A percentile compares a stretch with the other conserved stretches of the same genome.
These are phyloP conservation scores for Fraxinus angustifolia DNA, from an alignment of 305 asterid genomes.

Conservation along the genomic window DNA sequence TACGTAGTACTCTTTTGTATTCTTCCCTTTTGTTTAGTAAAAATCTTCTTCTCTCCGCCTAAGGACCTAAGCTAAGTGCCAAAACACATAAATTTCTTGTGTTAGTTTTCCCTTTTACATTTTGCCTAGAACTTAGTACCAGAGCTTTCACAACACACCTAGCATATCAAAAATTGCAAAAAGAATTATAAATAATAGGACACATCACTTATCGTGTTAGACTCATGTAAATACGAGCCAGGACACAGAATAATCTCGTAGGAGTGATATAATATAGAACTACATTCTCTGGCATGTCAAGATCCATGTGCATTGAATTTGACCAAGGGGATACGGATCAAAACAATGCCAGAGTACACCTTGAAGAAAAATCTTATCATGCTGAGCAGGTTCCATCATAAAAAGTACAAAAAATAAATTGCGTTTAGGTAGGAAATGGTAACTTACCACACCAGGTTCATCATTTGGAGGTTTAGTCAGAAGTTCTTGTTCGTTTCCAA, in stretches of 20 bases:
- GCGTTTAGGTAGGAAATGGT: neutral
- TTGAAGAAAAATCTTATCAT: neutral
- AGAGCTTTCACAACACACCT: neutral
- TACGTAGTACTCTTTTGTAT: neutral
- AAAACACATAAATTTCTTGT: neutral
- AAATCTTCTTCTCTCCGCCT: neutral
- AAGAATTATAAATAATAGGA: neutral
- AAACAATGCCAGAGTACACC: constrained; percentile 16
- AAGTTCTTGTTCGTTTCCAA: constrained; percentile 45
- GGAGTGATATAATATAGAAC: neutral
- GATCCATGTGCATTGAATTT: constrained; percentile 32
- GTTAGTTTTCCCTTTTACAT: constrained; percentile 7
- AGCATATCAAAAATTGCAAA: neutral
- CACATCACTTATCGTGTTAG: neutral
- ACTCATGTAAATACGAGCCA: neutral
- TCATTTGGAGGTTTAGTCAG: constrained; percentile 18
- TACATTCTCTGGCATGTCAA: constrained; percentile 18
- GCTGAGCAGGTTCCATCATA: neutral
- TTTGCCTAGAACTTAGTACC: neutral
- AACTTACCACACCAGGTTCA: constrained; percentile 20
- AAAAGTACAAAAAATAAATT: neutral
- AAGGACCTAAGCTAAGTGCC: neutral
- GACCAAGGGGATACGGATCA: constrained; percentile 44
- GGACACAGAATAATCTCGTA: neutral
- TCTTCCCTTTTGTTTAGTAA: neutral